Percentiles rank a stretch among this genome's conserved stretches.
Evolutionary conservation across 108 stramenopile species (phyloP).

Genomic region (Epipyxis sp.): DNA sequence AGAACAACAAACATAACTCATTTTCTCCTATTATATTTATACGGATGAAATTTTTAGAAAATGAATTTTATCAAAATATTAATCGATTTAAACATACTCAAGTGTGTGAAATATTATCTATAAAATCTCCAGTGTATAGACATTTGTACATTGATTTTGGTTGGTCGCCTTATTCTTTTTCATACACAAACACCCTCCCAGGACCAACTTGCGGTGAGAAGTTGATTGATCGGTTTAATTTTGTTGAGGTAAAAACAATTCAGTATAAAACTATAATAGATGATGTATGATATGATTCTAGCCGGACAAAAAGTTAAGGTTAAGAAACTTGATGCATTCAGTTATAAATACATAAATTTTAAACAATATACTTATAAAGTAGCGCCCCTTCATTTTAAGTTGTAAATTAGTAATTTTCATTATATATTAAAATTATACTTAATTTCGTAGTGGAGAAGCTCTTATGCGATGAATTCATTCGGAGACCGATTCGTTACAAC

Average conservation of each 20-base stretch:
- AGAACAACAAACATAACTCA: neutral
- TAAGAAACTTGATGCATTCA: neutral
- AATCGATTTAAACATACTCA: neutral
- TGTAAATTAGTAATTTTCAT: too few species aligned
- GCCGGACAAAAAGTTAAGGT: neutral
- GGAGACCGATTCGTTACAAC: slow-evolving; percentile 1
- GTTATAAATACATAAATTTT: too few species aligned
- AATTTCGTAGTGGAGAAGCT: neutral
- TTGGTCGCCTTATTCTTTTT: neutral
- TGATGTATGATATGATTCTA: neutral
- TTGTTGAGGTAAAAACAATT: slow-evolving; percentile 36
- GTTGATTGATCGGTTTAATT: neutral
- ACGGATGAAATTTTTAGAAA: neutral
- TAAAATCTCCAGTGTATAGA: neutral
- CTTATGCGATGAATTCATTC: neutral
- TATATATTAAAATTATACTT: too few species aligned
- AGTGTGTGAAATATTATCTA: neutral
- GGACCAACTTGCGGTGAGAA: neutral
- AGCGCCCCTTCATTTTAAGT: too few species aligned
- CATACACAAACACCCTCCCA: neutral
- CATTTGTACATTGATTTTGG: neutral
- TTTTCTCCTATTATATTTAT: neutral
- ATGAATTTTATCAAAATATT: neutral
- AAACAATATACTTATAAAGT: too few species aligned
- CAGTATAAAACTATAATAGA: too few species aligned